Base-by-base conservation (phyloP, 306 rosid genomes). In the Castanopsis chinensis region DNA sequence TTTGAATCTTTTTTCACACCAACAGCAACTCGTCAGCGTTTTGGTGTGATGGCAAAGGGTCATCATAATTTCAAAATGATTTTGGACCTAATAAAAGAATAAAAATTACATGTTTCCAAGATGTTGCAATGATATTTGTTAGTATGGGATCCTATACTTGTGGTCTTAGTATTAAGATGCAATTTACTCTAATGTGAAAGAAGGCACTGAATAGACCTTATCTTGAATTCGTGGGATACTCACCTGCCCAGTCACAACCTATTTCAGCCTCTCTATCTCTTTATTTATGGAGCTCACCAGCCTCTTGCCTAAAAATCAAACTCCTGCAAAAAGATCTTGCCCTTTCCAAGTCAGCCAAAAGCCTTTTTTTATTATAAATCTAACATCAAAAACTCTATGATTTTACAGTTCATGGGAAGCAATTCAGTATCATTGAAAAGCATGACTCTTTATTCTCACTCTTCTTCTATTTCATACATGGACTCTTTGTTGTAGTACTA, bases 241-340 rank as follows among this genome's bases (percentile, higher is more conserved):
- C 83, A 74, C 23, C 86, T 52, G 27, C 81, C 86, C 83, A 20
- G 51, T 78, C 86, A 81, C 87, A 60, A 41, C 75, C 79, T 43
- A 30, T 52, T 80, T 71, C 71, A 49, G 15, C 63, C 72, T 10
- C 41, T 33, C 51, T 55, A 20, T 27, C 20, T 68, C 79, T 59
- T 13, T 79, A 69, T 77, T 83, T 70, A 86, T 73, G 63, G 60
- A 72, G 49, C 49, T 86, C 87, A 83, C 81, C 85, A 70, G 79
- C 75, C 64, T 85, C 85, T 55, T 72, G 85, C 83, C 76, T 58
- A 69, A 65, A 41, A 20, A 43, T 27, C 72, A 43, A 61, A 32
- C 45, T 20, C 74, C 75, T 23, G 77, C 27, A 68, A 52, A 71
- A 79, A 71, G 55, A 30, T 69, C 56, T 37, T 59, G 35, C 55